Evolutionary conservation across 1,284 basidiomycete species (phyloP).

Genomic region (Sporisorium exsertum): DNA sequence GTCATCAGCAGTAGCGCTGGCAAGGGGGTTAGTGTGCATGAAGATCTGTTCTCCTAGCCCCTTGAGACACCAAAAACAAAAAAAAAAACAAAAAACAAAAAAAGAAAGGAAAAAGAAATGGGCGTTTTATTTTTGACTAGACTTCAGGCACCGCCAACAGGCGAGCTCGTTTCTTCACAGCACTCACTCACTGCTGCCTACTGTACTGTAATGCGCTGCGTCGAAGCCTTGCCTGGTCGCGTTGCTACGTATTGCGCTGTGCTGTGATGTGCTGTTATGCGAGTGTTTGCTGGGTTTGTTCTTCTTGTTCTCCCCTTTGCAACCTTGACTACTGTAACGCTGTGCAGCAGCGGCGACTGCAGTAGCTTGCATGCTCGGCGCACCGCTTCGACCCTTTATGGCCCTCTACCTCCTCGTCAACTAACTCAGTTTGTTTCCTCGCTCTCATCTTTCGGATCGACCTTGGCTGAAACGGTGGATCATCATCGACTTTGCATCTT

Average conservation of each 20-base stretch:
- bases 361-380: not conserved
- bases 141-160: too few relatives aligned
- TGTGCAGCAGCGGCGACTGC: too few relatives aligned
- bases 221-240: too few relatives aligned
- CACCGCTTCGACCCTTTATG: not conserved
- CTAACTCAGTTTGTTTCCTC: not conserved
- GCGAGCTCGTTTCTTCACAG: too few relatives aligned
- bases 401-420: not conserved
- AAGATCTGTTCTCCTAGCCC: not conserved
- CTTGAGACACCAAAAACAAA: too few relatives aligned
- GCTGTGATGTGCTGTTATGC: not conserved
- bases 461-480: not conserved
- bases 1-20: not conserved
- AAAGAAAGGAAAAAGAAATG: too few relatives aligned
- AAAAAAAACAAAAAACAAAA: too few relatives aligned
- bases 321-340: too few relatives aligned
- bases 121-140: too few relatives aligned
- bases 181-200: too few relatives aligned
- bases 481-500: not conserved
- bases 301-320: too few relatives aligned
- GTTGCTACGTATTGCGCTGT: too few relatives aligned
- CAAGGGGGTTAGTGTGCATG: not conserved
- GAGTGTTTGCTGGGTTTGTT: not conserved
- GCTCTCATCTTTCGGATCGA: not conserved
- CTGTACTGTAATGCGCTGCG: not conserved